Conservation (phyloP, 1,284 basidiomycete species). For the Ganoderma sinense region DNA sequence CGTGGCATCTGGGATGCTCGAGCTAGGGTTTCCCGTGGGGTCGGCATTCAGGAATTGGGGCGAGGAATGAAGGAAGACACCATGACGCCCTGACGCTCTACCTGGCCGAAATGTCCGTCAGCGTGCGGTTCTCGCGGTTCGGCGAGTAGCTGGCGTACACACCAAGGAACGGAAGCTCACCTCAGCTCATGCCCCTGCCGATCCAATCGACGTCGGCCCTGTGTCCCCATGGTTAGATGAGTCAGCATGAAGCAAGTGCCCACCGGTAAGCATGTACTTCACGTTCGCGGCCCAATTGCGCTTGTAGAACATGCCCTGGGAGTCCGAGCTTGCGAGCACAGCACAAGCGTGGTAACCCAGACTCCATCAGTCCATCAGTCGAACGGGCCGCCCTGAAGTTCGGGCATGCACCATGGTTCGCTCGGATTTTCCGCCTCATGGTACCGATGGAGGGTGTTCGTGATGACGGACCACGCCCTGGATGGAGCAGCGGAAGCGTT, state of each 20-base stretch:
- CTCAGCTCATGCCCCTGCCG: conserved; percentile 80
- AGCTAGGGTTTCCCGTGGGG: no score
- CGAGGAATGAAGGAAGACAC: no score
- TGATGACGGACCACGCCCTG: no score
- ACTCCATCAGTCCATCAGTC: no score
- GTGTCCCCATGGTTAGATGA: no score
- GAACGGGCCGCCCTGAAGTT: conserved; percentile 58
- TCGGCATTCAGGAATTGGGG: conserved; percentile 82
- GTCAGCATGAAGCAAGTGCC: no score
- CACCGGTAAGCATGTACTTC: conserved; percentile 71
- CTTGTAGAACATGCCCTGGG: conserved; percentile 81
- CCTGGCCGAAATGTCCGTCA: conserved; percentile 76
- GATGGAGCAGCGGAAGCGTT: no score
- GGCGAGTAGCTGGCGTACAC: conserved; percentile 63
- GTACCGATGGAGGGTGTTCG: conserved; percentile 56
- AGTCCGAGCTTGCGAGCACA: conserved; percentile 70
- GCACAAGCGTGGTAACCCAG: conserved; percentile 64
- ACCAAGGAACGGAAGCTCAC: conserved; percentile 71
- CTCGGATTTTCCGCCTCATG: conserved; percentile 65
- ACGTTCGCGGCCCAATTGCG: conserved; percentile 82
- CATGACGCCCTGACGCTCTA: conserved; percentile 77
- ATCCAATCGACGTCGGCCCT: no score
- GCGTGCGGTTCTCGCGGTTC: conserved; percentile 71
- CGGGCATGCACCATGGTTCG: conserved; percentile 72
- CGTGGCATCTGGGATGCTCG: no score